These are phyloP conservation scores for Sherardia arvensis DNA, from an alignment of 257 asterid species.

Conservation along the genomic window DNA sequence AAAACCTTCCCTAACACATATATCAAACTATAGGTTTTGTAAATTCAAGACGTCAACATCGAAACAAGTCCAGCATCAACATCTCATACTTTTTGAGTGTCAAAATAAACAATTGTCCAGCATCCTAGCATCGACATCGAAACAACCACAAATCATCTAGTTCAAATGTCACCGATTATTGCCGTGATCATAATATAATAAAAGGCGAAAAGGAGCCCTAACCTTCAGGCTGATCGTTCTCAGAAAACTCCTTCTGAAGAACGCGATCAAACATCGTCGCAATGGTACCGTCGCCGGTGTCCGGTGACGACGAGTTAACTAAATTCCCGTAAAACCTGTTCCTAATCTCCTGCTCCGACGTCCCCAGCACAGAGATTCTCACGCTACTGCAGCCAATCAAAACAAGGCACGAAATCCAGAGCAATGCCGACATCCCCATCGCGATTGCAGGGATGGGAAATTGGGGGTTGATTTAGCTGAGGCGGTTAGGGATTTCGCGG, in stretches of 20 bases:
- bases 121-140: too few species aligned
- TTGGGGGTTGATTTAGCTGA: background rate
- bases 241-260: constrained; percentile 81
- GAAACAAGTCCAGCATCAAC: background rate
- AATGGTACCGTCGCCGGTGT: constrained; percentile 54
- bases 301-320: constrained; percentile 58
- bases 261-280: constrained; percentile 97
- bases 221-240: constrained; percentile 88
- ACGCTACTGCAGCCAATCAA: constrained; percentile 22
- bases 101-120: background rate
- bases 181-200: too few species aligned
- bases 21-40: background rate
- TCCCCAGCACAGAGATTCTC: constrained; percentile 27
- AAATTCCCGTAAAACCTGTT: constrained; percentile 76
- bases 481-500: background rate
- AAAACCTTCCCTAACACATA: background rate
- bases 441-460: constrained; percentile 3
- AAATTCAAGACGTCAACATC: background rate
- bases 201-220: background rate
- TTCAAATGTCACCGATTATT: background rate
- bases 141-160: background rate
- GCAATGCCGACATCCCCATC: constrained; percentile 25
- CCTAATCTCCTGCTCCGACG: constrained; percentile 76
- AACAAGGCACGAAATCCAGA: constrained; percentile 19
- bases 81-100: background rate